Evolutionary conservation across 1,284 basidiomycete species (phyloP), one percentile per base, ranked within the genome.

Genomic region (Xerocomus nothofagi): DNA sequence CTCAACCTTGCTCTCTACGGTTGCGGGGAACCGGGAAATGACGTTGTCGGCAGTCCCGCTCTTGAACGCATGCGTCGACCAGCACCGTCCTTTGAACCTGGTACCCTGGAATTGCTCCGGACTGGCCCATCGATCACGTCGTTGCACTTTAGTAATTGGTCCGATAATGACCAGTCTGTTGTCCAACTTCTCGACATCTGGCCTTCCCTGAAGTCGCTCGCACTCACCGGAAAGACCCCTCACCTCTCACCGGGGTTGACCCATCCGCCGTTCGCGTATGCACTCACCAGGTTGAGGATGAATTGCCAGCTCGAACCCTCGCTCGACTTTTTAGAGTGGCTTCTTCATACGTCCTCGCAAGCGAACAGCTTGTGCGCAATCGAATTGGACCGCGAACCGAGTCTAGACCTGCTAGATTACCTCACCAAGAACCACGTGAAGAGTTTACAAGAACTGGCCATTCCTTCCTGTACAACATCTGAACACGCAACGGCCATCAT

Each of bases 141-240:
- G 9, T 70, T 88, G 7, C 75, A 77, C 43, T 81, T 88, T 60
- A 77, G 74, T 60, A 87, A 88, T 61, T 87, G 83, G 84, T 82
- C 86, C 15, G 77, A 81, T 55, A 80, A 84, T 60, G 67, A 75
- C 44, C 67, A 77, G 31, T 71, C 77, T n/a, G 69, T 86, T 44
- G 67, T 73, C 38, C 81, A 84, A 64, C 75, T 88, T 30, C 77
- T 88, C 55, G 73, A 77, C 47, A 69, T 82, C 47, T 86, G 80
- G 78, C 75, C 82, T 3, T 71, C 73, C 18, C 66, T 88, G 44
- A 69, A 68, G 48, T 74, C 75, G 18, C 75, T 88, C 36, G 71
- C 75, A 47, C 73, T 88, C 47, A 76, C 76, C 48, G 86, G 85
- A 29, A 79, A 77, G 24, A 71, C 79, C 0, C 82, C 84, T 11